Evolutionary conservation across 371 early-diverging fungal species (phyloP).

Genomic region (Dichotomocladium elegans): DNA sequence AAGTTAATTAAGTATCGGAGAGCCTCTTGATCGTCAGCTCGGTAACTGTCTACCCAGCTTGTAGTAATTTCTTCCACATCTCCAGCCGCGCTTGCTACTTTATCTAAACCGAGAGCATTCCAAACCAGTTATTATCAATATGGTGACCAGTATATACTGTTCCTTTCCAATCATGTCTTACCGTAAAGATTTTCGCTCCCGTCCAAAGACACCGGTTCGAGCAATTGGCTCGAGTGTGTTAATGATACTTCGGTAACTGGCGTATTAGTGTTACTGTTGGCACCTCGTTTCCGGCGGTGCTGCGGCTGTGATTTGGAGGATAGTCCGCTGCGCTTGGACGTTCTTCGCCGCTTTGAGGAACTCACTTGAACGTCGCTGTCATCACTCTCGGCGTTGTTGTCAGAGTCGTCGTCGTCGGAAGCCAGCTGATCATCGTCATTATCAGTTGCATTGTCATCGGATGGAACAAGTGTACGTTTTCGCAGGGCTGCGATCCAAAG

Average conservation of each 20-base stretch:
- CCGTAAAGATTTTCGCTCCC: conserved; percentile 24
- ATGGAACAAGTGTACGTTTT: background rate
- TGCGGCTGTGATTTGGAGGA: too few species aligned
- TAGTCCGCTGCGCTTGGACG: too few species aligned
- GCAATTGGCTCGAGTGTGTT: conserved; percentile 25
- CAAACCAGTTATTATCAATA: background rate
- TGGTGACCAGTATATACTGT: background rate
- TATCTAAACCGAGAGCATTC: conserved; percentile 9
- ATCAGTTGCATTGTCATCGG: background rate
- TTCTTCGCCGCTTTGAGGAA: conserved; percentile 10
- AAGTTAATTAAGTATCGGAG: conserved; percentile 59
- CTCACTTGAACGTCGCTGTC: conserved; percentile 8
- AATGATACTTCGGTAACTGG: conserved; percentile 8
- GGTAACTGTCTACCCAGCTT: conserved; percentile 23
- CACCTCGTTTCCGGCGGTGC: conserved; percentile 1
- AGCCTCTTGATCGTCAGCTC: conserved; percentile 18
- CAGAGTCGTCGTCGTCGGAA: background rate
- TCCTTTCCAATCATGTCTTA: too few species aligned
- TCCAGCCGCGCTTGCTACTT: conserved; percentile 1
- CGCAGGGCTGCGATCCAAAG: background rate
- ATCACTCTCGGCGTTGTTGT: background rate
- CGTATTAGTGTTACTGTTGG: conserved; percentile 4
- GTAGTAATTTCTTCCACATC: conserved; percentile 23
- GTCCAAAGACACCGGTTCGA: conserved; percentile 23
- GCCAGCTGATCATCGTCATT: background rate